These are phyloP conservation scores for Chlamydomonas incerta DNA, from an alignment of 139 green algal genomes.

Conservation along the genomic window DNA sequence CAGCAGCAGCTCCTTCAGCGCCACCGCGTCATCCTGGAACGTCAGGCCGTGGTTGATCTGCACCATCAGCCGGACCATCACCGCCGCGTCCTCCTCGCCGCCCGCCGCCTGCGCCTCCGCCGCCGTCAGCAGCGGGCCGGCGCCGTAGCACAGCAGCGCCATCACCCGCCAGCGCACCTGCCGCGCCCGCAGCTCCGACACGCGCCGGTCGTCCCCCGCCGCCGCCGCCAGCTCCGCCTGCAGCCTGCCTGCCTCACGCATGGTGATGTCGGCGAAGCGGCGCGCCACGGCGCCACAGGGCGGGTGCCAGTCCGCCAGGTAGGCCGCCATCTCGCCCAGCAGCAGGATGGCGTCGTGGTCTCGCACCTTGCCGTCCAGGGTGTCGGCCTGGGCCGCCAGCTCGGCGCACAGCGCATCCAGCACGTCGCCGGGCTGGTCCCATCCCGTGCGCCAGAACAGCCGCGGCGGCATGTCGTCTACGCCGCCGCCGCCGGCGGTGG, in stretches of 20 bases:
- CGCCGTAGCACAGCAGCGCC: conserved; percentile 43
- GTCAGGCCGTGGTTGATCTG: conserved; percentile 51
- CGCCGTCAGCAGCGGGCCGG: neutral
- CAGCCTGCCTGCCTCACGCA: conserved; percentile 41
- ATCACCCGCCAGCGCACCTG: conserved; percentile 43
- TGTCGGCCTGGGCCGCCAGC: conserved; percentile 32
- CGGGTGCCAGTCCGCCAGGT: conserved; percentile 43
- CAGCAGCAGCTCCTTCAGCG: neutral
- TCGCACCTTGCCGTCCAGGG: conserved; percentile 47
- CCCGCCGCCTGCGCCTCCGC: too few species aligned
- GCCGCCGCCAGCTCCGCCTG: neutral
- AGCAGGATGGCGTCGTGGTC: conserved; percentile 57
- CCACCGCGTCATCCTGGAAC: conserved; percentile 19
- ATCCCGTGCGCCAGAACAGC: neutral
- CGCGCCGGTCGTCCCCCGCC: neutral
- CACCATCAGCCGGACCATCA: conserved; percentile 40
- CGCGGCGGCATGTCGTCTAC: neutral
- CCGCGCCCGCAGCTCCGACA: conserved; percentile 31
- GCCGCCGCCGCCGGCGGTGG: neutral
- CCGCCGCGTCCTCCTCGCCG: conserved; percentile 5
- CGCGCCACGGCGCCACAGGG: conserved; percentile 25
- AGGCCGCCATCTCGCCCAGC: conserved; percentile 59
- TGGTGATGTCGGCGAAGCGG: conserved; percentile 59
- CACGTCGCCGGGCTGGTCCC: conserved; percentile 19
- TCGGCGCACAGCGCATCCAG: conserved; percentile 39